Conservation (phyloP, 129 eudicot genomes). For the Chrysanthemum seticuspe region DNA sequence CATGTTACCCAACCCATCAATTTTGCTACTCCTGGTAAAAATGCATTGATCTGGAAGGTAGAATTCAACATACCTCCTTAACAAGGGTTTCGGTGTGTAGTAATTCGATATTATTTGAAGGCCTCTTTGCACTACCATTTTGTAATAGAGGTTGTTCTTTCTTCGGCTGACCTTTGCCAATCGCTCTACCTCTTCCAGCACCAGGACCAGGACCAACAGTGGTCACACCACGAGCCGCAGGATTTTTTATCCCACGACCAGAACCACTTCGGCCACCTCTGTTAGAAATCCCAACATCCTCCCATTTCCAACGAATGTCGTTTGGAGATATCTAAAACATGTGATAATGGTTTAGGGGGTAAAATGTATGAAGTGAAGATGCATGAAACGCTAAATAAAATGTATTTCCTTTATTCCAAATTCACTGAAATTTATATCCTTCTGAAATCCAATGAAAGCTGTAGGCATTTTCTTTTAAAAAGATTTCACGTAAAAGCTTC, state of each 20-base stretch:
- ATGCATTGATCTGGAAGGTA: no score
- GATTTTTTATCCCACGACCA: constrained; percentile 55
- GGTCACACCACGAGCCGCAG: constrained; percentile 54
- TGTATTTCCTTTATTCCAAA: no score
- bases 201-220: constrained; percentile 39
- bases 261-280: constrained; percentile 57
- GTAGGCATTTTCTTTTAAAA: not conserved
- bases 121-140: constrained; percentile 63
- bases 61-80: constrained; percentile 60
- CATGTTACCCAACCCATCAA: no score
- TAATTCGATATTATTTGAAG: constrained; percentile 57
- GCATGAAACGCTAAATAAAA: no score
- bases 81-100: constrained; percentile 85
- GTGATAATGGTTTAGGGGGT: not conserved
- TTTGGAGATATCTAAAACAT: constrained; percentile 57
- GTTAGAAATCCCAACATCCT: constrained; percentile 64
- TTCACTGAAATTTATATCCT: no score
- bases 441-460: no score
- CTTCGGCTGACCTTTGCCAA: constrained; percentile 50
- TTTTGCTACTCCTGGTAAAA: no score
- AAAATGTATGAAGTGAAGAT: not conserved
- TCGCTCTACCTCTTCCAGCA: constrained; percentile 75
- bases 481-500: not conserved
- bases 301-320: constrained; percentile 79
- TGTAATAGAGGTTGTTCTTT: constrained; percentile 45